Conservation (phyloP, 208 protist species). For the Leishmania amazonensis region DNA sequence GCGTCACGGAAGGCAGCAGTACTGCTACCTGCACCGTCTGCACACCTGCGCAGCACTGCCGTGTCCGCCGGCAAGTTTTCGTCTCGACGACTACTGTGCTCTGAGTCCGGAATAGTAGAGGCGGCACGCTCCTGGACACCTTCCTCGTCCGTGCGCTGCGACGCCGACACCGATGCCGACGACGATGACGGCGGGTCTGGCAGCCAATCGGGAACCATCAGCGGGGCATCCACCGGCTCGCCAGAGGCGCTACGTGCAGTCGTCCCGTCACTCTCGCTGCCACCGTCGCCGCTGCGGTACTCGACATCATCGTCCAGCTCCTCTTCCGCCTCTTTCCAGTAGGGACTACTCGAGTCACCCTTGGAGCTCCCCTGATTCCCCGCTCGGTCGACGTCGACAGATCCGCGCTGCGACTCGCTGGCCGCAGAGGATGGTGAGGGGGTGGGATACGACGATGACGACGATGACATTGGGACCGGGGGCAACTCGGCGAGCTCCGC, state of each 20-base stretch:
- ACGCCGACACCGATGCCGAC: background rate
- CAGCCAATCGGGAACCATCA: conserved; percentile 19
- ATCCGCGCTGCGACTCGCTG: background rate
- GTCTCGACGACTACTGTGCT: background rate
- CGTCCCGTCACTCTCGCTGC: background rate
- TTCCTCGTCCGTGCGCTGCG: background rate
- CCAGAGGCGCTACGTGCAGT: background rate
- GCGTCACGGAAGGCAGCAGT: background rate
- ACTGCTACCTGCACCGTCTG: background rate
- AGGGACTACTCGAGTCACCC: background rate
- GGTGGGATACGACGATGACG: background rate
- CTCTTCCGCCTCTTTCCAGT: background rate
- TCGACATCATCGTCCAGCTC: background rate
- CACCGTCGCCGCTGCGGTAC: background rate
- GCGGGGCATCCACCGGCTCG: conserved; percentile 22
- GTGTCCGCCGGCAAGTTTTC: background rate
- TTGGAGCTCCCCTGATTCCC: background rate
- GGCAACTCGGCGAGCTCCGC: conserved; percentile 20
- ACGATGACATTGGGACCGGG: conserved; percentile 6
- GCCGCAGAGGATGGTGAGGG: background rate
- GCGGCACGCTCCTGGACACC: background rate
- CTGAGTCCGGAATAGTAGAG: background rate
- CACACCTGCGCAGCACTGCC: background rate
- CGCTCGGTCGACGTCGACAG: background rate
- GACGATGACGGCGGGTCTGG: conserved; percentile 6